Evolutionary conservation across 2,329 filamentous ascomycete species (phyloP).

Genomic region (Zopfia rhizophila): DNA sequence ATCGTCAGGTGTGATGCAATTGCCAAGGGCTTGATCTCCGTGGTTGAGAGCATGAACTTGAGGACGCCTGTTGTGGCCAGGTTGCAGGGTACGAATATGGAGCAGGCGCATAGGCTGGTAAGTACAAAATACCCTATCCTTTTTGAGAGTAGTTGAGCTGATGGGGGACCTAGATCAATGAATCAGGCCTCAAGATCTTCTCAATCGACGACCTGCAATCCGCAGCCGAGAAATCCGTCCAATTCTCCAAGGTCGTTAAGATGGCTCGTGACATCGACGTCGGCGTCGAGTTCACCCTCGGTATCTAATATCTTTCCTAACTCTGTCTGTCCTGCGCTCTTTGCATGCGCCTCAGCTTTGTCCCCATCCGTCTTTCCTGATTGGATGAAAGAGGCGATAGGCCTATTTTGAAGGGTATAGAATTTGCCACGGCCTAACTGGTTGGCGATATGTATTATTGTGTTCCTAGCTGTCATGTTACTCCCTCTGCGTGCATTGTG

Average conservation of each 20-base stretch:
- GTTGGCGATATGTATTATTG: too few relatives aligned
- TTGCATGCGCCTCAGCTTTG: too few relatives aligned
- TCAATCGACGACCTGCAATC: slow-evolving; percentile 97
- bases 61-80: slow-evolving; percentile 96
- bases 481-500: too few relatives aligned
- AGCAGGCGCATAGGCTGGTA: slow-evolving; percentile 84
- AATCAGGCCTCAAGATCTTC: slow-evolving; percentile 99
- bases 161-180: slow-evolving; percentile 73
- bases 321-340: too few relatives aligned
- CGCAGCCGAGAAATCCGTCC: slow-evolving; percentile 96
- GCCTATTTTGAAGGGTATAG: too few relatives aligned
- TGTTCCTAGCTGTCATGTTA: too few relatives aligned
- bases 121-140: slow-evolving; percentile 41
- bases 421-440: too few relatives aligned
- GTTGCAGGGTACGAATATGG: slow-evolving; percentile 98
- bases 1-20: slow-evolving; percentile 99
- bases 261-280: slow-evolving; percentile 98
- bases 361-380: too few relatives aligned
- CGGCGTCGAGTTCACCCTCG: slow-evolving; percentile 72
- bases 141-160: not conserved
- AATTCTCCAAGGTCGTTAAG: slow-evolving; percentile 99
- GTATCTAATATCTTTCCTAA: too few relatives aligned
- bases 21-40: slow-evolving; percentile 93
- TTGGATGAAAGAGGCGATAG: too few relatives aligned
- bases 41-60: slow-evolving; percentile 93